phyloP scores from a whole-genome alignment of 129 eudicot species.

The Tanacetum coccineum region DNA sequence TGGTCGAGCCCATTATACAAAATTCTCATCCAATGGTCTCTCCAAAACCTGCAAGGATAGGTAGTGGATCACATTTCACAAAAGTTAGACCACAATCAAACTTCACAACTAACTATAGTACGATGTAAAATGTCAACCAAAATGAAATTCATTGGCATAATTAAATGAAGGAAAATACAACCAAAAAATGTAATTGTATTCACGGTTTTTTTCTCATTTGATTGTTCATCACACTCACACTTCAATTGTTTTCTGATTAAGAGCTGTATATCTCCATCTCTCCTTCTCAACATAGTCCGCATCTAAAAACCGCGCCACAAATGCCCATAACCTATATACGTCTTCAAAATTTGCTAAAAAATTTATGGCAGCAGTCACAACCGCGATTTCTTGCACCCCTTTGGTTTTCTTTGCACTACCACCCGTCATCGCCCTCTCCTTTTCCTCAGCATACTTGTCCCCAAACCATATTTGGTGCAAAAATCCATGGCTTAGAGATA shows the following conservation, averaged over 20 bases:
- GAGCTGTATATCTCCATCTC: conserved; percentile 82
- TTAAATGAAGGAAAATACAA: no score
- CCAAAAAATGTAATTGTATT: no score
- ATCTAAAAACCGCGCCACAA: conserved; percentile 75
- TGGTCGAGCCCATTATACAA: no score
- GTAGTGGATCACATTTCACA: neutral
- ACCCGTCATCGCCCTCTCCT: conserved; percentile 27
- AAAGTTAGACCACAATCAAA: neutral
- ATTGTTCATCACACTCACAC: no score
- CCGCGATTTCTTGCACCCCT: conserved; percentile 38
- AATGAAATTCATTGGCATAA: no score
- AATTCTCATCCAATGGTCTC: no score
- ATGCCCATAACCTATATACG: conserved; percentile 70
- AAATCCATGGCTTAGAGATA: conserved; percentile 60
- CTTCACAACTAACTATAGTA: no score
- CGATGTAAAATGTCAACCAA: no score
- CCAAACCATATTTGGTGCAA: conserved; percentile 65
- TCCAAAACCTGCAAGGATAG: no score
- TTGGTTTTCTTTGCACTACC: conserved; percentile 32
- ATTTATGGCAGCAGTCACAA: conserved; percentile 65
- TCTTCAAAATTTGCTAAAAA: conserved; percentile 73
- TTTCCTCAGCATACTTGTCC: conserved; percentile 58
- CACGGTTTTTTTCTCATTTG: no score
- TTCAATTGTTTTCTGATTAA: conserved; percentile 68
- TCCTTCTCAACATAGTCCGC: conserved; percentile 91